Evolutionary conservation across 192 early-diverging fungal species (phyloP), one percentile per base, ranked within the genome.

Genomic region (Umbelopsis sp.): DNA sequence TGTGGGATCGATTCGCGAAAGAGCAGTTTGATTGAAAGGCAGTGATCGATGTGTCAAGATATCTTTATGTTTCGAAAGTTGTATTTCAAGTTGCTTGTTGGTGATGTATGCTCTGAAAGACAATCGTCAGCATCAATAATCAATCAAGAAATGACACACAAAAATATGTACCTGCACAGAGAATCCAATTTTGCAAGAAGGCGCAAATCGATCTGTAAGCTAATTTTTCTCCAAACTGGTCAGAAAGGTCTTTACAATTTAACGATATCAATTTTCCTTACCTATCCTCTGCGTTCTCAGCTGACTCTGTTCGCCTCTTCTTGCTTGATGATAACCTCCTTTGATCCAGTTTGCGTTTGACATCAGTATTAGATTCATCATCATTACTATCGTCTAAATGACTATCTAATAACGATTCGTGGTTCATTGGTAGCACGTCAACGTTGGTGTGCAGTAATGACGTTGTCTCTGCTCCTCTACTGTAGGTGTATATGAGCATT

Each of bases 141-240:
- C 37, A 23, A 2, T 47, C 35, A 33, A 10, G 9, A 37, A 9
- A 47, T 22, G 47, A 18, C 2, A 2, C 5, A n/a, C 4, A 25
- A 22, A 64, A 2, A 23, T 61, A 37, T 49, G 37, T 72, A 77
- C 75, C 75, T 47, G 41, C 70, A 79, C 11, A 79, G 64, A 3
- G 78, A 79, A 53, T 79, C 78, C 21, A 79, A 50, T 55, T 79
- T 79, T n/a, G 78, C 78, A 21, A 79, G 64, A 10, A 75, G 75
- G 21, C 70, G 71, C 51, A 79, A 41, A 64, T 79, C 73, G 20
- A 79, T 74, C 3, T 71, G 66, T 7, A 79, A 65, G 50, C 78
- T 79, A 23, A n/a, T n/a, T 7, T 20, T 27, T 21, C 46, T 3
- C 30, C 27, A n/a, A 10, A 23, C 25, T 52, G 41, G 1, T 37